phyloP scores from a whole-genome alignment of 345 rosid genomes.

The Lumnitzera racemosa region DNA sequence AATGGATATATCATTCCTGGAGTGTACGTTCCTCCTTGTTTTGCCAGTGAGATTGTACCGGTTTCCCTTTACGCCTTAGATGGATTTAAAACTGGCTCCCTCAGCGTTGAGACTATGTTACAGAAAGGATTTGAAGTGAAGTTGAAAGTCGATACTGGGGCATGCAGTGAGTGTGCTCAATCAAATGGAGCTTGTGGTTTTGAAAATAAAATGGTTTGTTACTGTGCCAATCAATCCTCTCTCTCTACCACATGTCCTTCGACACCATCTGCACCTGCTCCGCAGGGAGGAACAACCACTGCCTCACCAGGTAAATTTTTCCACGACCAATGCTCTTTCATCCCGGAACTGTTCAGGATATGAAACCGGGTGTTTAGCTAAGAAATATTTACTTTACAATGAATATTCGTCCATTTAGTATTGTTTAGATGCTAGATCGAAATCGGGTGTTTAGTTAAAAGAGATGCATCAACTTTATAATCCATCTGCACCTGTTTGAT shows the following conservation, averaged over 20 bases:
- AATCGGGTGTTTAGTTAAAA: too few relatives aligned
- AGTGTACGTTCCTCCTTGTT: background rate
- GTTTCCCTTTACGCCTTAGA: rapidly evolving
- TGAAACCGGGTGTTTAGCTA: too few relatives aligned
- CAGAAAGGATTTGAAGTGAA: conserved; percentile 12
- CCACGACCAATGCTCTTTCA: too few relatives aligned
- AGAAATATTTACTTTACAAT: too few relatives aligned
- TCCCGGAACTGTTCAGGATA: too few relatives aligned
- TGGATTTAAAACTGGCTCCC: rapidly evolving
- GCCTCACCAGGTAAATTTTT: too few relatives aligned
- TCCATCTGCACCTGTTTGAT: too few relatives aligned
- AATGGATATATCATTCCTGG: background rate
- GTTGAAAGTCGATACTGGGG: conserved; percentile 9
- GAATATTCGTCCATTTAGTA: too few relatives aligned
- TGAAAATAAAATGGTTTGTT: conserved; percentile 7
- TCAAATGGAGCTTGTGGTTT: conserved; percentile 11
- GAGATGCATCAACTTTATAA: too few relatives aligned
- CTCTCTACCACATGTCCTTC: conserved; percentile 7
- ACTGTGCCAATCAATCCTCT: conserved; percentile 4
- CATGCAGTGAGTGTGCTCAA: conserved; percentile 2
- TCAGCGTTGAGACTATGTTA: background rate
- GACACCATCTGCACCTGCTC: too few relatives aligned
- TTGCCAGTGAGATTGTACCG: conserved; percentile 11
- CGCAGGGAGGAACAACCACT: too few relatives aligned
- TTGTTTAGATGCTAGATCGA: too few relatives aligned